Conservation (phyloP, 2,329 filamentous ascomycete genomes). For the Tolypocladium ovalisporum region DNA sequence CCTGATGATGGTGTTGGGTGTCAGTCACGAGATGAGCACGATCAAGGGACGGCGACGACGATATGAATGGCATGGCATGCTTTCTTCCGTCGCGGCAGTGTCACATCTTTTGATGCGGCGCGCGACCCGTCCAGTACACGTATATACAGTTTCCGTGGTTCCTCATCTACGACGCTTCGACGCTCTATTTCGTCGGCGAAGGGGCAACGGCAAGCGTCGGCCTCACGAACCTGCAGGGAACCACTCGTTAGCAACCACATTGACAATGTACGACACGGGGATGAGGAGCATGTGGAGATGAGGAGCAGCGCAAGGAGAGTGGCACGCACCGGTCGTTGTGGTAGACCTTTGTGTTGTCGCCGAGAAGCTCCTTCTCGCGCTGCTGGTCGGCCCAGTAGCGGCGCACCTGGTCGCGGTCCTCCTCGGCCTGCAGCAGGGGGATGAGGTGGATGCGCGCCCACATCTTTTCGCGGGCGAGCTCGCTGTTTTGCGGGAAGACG, state of each 20-base stretch:
- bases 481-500: constrained; percentile 43
- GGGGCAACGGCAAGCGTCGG: constrained; percentile 71
- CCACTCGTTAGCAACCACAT: neutral
- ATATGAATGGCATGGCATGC: no score
- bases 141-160: constrained; percentile 4
- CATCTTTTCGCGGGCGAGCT: constrained; percentile 94
- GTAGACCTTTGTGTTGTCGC: constrained; percentile 75
- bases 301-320: neutral
- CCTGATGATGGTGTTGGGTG: neutral
- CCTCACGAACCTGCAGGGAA: constrained; percentile 55
- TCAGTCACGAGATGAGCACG: neutral
- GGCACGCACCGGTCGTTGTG: constrained; percentile 63
- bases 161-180: neutral
- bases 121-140: constrained; percentile 1
- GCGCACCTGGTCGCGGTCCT: constrained; percentile 89
- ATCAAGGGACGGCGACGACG: neutral
- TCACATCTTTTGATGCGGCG: neutral
- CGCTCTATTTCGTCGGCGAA: constrained; percentile 43
- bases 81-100: neutral
- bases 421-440: constrained; percentile 87
- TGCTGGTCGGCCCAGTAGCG: constrained; percentile 77
- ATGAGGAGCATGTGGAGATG: neutral
- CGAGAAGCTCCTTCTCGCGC: constrained; percentile 82
- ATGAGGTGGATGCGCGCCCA: constrained; percentile 95
- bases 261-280: neutral